phyloP scores from a whole-genome alignment of 768 basidiomycete genomes.

The Hirschioporus abietinus region DNA sequence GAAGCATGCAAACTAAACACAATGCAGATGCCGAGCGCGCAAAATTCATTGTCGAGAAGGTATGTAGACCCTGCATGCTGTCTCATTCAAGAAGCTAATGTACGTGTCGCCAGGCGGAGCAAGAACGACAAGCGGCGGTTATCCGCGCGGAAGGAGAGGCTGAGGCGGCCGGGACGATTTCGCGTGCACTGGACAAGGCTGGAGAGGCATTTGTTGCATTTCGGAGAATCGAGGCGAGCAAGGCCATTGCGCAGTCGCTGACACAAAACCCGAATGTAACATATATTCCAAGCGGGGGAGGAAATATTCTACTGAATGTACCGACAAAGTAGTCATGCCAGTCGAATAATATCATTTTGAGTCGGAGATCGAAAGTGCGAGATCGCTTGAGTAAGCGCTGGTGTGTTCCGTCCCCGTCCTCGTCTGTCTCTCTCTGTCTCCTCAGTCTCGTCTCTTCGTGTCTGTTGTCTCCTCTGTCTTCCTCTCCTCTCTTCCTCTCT shows the following conservation, averaged over 20 bases:
- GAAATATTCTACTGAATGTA: constrained; percentile 80
- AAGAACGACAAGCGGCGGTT: constrained; percentile 97
- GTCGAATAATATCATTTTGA: constrained; percentile 24
- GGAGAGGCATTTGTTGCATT: constrained; percentile 95
- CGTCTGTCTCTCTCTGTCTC: constrained; percentile 35
- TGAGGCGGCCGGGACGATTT: constrained; percentile 93
- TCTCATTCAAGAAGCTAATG: neutral
- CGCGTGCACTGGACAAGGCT: constrained; percentile 83
- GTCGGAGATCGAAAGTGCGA: constrained; percentile 5
- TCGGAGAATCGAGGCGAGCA: constrained; percentile 95
- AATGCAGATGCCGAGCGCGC: constrained; percentile 90
- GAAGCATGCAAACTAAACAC: constrained; percentile 9
- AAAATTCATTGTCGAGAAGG: constrained; percentile 99
- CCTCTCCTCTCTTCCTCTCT: constrained; percentile 34
- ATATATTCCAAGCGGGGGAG: constrained; percentile 78
- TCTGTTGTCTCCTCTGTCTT: constrained; percentile 38
- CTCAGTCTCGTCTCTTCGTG: constrained; percentile 41
- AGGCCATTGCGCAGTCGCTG: constrained; percentile 90
- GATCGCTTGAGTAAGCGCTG: constrained; percentile 8
- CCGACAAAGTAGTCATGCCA: constrained; percentile 38
- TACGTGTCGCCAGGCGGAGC: constrained; percentile 68
- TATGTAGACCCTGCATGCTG: constrained; percentile 25
- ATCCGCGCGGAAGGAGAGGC: constrained; percentile 99
- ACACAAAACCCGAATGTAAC: constrained; percentile 78
- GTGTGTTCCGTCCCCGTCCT: constrained; percentile 19